These are phyloP conservation scores for Carex pumila DNA, from an alignment of 176 grass and related monocot species.

Conservation along the genomic window DNA sequence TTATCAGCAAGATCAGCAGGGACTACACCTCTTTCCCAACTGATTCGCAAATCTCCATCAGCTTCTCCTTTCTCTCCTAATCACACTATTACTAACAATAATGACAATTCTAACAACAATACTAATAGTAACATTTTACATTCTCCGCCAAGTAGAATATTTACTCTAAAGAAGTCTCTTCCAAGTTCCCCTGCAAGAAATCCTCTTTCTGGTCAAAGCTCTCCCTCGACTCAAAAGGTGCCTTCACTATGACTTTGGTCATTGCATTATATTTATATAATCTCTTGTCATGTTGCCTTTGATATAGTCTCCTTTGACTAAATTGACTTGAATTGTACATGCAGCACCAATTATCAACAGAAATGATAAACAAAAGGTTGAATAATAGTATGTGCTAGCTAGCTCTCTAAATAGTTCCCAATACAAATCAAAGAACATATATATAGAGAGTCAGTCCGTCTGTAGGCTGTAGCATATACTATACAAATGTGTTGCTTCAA, in stretches of 20 bases:
- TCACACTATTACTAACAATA: not conserved
- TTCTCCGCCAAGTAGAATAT: slow-evolving; percentile 36
- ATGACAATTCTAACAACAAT: not conserved
- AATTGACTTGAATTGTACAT: not conserved
- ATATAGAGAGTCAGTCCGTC: not conserved
- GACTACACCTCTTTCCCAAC: slow-evolving; percentile 33
- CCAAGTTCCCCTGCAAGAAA: slow-evolving; percentile 12
- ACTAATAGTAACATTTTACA: slow-evolving; percentile 31
- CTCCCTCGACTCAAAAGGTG: not conserved
- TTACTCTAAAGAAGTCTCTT: slow-evolving; percentile 49
- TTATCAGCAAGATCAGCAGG: slow-evolving; percentile 52
- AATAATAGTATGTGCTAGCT: not conserved
- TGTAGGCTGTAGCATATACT: not conserved
- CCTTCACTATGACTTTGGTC: not conserved
- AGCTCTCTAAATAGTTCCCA: not conserved
- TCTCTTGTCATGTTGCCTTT: not conserved
- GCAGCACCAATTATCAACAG: not conserved
- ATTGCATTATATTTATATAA: not conserved
- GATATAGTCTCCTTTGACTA: not conserved
- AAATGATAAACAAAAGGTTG: not conserved
- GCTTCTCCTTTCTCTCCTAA: slow-evolving; percentile 60
- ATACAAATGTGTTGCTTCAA: not conserved
- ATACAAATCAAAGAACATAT: not conserved
- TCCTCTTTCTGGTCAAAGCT: slow-evolving; percentile 7
- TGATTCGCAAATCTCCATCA: slow-evolving; percentile 41